These are phyloP conservation scores for Vitis rupestris DNA, from an alignment of 164 flowering plant species.

Conservation along the genomic window DNA sequence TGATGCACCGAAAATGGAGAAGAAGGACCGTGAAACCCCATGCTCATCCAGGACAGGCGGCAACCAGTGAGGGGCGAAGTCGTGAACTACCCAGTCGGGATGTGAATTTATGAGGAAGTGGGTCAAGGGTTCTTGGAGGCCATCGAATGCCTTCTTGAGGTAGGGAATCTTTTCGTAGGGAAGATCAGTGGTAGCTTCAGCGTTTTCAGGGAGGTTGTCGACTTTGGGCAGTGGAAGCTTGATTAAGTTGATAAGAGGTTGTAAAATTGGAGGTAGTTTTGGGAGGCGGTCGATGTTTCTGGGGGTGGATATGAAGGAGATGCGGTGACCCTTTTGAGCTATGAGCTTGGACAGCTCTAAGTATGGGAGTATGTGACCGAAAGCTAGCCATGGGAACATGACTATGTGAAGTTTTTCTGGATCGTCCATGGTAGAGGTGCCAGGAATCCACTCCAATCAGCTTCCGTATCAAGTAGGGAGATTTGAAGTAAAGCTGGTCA, in stretches of 20 bases:
- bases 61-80: conserved; percentile 36
- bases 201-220: conserved; percentile 17
- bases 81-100: conserved; percentile 36
- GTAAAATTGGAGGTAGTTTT: conserved; percentile 10
- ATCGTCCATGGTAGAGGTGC: too few species aligned
- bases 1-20: conserved; percentile 14
- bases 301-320: conserved; percentile 34
- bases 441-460: too few species aligned
- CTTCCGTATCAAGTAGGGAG: too few species aligned
- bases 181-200: conserved; percentile 32
- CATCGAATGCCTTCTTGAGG: conserved; percentile 29
- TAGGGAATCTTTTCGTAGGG: conserved; percentile 13
- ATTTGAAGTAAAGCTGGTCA: too few species aligned
- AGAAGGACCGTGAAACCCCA: conserved; percentile 15
- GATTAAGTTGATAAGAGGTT: conserved; percentile 16
- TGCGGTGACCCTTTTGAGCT: conserved; percentile 33
- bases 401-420: conserved; percentile 14
- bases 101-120: conserved; percentile 4
- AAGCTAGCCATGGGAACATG: conserved; percentile 44
- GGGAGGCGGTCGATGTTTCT: conserved; percentile 32
- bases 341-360: conserved; percentile 38
- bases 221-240: conserved; percentile 11
- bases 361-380: conserved; percentile 44
- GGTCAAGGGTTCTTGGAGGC: conserved; percentile 8
- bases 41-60: conserved; percentile 13